Evolutionary conservation across 108 stramenopile genomes (phyloP).

Genomic region (Cylindrotheca closterium): DNA sequence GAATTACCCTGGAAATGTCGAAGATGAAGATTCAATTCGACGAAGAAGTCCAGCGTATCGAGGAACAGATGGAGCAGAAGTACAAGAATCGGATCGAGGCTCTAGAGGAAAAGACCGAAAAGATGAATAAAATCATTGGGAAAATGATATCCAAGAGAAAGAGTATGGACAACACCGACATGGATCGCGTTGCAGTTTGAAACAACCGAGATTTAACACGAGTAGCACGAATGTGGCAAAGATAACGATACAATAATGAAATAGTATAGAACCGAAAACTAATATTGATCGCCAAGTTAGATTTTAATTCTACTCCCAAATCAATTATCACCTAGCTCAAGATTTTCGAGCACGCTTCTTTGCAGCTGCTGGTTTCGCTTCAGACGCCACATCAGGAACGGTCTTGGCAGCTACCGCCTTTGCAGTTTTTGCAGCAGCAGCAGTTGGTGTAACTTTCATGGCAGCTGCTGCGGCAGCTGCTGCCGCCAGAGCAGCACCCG

Average conservation of each 20-base stretch:
- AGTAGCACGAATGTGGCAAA: background rate
- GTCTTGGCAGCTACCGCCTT: background rate
- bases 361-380: background rate
- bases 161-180: background rate
- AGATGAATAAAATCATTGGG: background rate
- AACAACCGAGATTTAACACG: background rate
- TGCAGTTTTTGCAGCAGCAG: background rate
- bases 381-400: background rate
- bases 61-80: slow-evolving; percentile 31
- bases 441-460: background rate
- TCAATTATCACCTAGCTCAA: background rate
- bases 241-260: background rate
- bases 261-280: background rate
- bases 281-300: background rate
- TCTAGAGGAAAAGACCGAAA: slow-evolving; percentile 27
- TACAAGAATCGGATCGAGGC: slow-evolving; percentile 33
- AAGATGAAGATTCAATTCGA: slow-evolving; percentile 33
- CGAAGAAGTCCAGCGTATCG: slow-evolving; percentile 25
- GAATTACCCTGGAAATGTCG: slow-evolving; percentile 24
- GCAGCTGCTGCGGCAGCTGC: background rate
- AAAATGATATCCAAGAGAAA: background rate
- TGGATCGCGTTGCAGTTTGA: background rate
- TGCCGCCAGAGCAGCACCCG: background rate
- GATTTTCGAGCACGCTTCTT: slow-evolving; percentile 16
- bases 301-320: background rate